phyloP scores from a whole-genome alignment of 2,329 filamentous ascomycete genomes.

The Stachybotrys elegans region DNA sequence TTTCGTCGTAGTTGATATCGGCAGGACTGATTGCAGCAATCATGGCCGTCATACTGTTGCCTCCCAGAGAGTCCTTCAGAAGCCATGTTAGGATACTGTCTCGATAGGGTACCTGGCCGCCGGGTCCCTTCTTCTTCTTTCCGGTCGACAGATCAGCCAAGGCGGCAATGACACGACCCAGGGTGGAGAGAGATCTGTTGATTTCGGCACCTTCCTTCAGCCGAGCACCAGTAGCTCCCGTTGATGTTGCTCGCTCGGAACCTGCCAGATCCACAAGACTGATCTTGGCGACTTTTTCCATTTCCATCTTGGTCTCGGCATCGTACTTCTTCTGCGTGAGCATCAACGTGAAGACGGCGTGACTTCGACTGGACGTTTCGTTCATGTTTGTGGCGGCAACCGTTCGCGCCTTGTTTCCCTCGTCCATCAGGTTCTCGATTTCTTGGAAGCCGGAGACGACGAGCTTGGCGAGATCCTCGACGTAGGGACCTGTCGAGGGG shows the following conservation, averaged over 20 bases:
- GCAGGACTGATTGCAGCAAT: conserved; percentile 97
- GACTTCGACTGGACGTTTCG: conserved; percentile 95
- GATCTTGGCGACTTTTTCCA: conserved; percentile 97
- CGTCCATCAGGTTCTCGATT: conserved; percentile 97
- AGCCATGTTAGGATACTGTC: conserved; percentile 96
- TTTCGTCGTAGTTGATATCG: conserved; percentile 99
- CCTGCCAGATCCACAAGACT: conserved; percentile 96
- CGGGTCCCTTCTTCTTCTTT: conserved; percentile 68
- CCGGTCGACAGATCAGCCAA: conserved; percentile 84
- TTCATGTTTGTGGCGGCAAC: conserved; percentile 99
- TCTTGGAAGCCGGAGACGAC: conserved; percentile 90
- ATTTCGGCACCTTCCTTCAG: conserved; percentile 98
- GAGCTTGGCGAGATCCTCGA: conserved; percentile 94
- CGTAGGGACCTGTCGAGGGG: conserved; percentile 94
- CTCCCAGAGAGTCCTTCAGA: conserved; percentile 91
- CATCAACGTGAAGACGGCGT: conserved; percentile 95
- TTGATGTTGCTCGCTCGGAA: conserved; percentile 95
- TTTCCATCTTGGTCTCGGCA: conserved; percentile 89
- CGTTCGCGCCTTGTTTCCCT: conserved; percentile 97
- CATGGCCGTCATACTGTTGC: conserved; percentile 99
- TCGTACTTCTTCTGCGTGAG: conserved; percentile 92
- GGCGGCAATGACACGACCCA: conserved; percentile 95
- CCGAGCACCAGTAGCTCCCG: conserved; percentile 89
- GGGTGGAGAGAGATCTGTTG: conserved; percentile 91
- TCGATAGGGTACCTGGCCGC: conserved; percentile 83